Base-by-base conservation (phyloP, 2,329 filamentous ascomycete species). In the Aspergillus alliaceus region DNA sequence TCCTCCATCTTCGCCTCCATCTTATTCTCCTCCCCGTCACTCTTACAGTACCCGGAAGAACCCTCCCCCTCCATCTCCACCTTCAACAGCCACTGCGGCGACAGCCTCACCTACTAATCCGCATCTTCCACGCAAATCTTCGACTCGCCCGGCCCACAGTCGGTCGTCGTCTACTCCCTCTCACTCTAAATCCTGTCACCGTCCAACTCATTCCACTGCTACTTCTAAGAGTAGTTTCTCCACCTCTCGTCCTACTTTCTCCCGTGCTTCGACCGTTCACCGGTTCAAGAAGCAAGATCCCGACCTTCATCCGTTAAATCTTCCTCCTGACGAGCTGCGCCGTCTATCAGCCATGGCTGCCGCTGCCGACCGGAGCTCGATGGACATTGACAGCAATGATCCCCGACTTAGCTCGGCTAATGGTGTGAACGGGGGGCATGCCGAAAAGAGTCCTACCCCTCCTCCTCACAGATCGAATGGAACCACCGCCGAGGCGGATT, bases 251-350 rank as follows among this genome's bases (percentile, higher is more conserved):
- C 52, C 56, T 27, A 22, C 44, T 24, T 55, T 53, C 53, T 53
- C 58, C 42, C 58, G 56, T 24, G 57, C 60, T 34, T 54, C 53
- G 37, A 47, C 54, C 34, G 51, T 64, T 52, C 54, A 64, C 59
- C 72, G 74, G 59, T 69, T 48, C 27, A 48, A 69, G 58, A 68
- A 72, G 18, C 66, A 69, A 67, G 72, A 73, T 60, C 81, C 82
- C 62, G 85, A 93, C 72, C 89, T 86, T 2, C 93, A 97, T 75
- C 93, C 93, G 37, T 84, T 97, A 52, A 97, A 97, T 70, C 85
- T 96, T 22, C 91, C 89, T 2, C 92, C 92, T 47, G 92, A 96
- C 79, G 88, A 96, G 82, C 85, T 91, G 69, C 89, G 90, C 74
- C 86, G 90, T 65, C 82, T 91, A 61, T 88, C 87, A 62, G 82